Evolutionary conservation across 2,329 filamentous ascomycete species (phyloP), one percentile per base, ranked within the genome.

Genomic region (Chaetomium sp.): DNA sequence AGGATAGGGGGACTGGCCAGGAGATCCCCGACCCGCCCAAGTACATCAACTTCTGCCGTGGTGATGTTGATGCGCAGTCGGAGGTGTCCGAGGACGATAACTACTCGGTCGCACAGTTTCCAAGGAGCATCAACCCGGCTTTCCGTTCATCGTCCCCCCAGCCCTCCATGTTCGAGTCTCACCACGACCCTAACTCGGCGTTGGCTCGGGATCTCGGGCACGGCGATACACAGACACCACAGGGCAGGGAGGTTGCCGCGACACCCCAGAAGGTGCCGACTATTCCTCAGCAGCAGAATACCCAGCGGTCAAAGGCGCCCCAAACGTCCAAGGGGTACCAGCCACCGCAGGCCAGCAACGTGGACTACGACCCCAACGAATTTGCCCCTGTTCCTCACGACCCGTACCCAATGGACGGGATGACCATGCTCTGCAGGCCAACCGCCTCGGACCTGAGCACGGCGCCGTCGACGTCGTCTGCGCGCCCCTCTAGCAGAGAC

Each of bases 11-110:
- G 25, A 99, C 95, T 2, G 93, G 95, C 5, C 94, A 98, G 77
- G 96, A 99, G 76, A 99, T 99, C 55, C 96, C 95, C 1, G 95
- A 97, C 76, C 87, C 95, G 27, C 95, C 95, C 51, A 97, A 93
- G 77, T 99, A 97, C 77, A 97, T 99, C 86, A 97, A 99, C 81
- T 99, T 98, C 77, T 96, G 92, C 76, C 90, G 95, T 12, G 95
- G 94, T 19, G 93, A 97, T 75, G 79, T 89, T 54, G 95, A 99
- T 71, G 88, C 86, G 45, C 87, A 88, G 70, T 97, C 94, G 1
- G 92, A 95, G 68, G 82, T 85, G 12, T 94, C 91, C 0, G 93
- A 96, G 25, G 93, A 97, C 68, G 92, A 93, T 4, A 88, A 85
- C 71, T 99, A 97, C 75, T 96, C 93, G 0, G 92, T 99, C 13